A percentile compares a stretch with the other conserved stretches of the same genome.
Conservation (phyloP, 345 rosid species). For the Zanthoxylum bungeanum region DNA sequence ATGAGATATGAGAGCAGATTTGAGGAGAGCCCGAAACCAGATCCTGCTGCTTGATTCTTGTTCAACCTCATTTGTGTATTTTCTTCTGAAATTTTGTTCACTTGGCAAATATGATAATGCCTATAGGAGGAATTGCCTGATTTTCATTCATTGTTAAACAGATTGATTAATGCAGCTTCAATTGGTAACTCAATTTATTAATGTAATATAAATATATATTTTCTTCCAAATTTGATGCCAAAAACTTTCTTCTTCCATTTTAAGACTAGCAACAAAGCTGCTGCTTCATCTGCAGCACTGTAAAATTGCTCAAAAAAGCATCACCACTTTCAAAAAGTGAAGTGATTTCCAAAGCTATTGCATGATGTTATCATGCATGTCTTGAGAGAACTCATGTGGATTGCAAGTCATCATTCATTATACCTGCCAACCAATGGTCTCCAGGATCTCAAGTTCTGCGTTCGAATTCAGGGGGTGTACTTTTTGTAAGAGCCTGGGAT, state of each 20-base stretch:
- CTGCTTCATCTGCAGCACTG: too few relatives aligned
- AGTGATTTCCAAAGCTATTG: too few relatives aligned
- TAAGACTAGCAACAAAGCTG: too few relatives aligned
- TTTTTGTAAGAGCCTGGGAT: too few relatives aligned
- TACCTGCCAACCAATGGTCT: too few relatives aligned
- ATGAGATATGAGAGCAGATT: conserved; percentile 13
- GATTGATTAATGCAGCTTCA: not conserved
- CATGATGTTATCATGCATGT: not conserved
- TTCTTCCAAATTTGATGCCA: not conserved
- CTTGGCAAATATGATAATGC: conserved; percentile 16
- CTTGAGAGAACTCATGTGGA: not conserved
- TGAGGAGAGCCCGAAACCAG: conserved; percentile 16
- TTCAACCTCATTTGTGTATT: conserved; percentile 9
- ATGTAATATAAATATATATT: not conserved
- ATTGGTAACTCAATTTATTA: conserved; percentile 3
- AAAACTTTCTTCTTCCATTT: too few relatives aligned
- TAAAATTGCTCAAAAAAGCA: not conserved
- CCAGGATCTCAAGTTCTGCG: too few relatives aligned
- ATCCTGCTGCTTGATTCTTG: conserved; percentile 15
- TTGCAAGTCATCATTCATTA: not conserved
- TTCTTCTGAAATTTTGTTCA: not conserved
- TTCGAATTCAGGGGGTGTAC: too few relatives aligned
- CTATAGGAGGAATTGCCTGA: not conserved
- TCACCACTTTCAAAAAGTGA: not conserved
- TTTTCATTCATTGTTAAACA: conserved; percentile 16